Evolutionary conservation across 768 basidiomycete genomes (phyloP).

Genomic region (Pisolithus microcarpus): DNA sequence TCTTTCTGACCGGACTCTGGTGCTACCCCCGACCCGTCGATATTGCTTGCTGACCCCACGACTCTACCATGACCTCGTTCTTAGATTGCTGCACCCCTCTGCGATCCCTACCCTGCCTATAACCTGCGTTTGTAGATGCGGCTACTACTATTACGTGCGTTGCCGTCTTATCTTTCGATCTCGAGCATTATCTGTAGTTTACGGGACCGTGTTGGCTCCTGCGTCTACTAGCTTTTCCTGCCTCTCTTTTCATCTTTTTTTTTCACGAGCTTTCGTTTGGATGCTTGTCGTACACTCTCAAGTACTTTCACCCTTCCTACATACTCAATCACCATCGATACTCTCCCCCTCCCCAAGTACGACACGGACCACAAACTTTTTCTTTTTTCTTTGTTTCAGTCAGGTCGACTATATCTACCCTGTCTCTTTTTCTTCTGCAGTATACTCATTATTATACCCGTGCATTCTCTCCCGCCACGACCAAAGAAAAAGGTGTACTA

Average conservation of each 20-base stretch:
- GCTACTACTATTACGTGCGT: background rate
- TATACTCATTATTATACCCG: conserved; percentile 34
- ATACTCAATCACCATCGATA: conserved; percentile 30
- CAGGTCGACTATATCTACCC: background rate
- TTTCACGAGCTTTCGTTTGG: background rate
- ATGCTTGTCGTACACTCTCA: too few relatives aligned
- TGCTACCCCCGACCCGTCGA: background rate
- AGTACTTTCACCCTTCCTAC: background rate
- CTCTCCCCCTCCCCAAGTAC: background rate
- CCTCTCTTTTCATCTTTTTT: background rate
- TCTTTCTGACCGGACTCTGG: background rate
- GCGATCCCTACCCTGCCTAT: background rate
- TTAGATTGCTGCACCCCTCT: background rate
- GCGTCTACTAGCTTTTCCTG: background rate
- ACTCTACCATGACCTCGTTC: background rate
- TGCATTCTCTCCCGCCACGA: conserved; percentile 5
- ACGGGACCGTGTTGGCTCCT: conserved; percentile 28
- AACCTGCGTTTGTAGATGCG: background rate
- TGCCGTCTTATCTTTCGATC: conserved; percentile 18
- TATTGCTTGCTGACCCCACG: background rate
- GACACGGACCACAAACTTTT: background rate
- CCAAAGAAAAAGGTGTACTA: background rate
- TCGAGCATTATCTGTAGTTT: conserved; percentile 56
- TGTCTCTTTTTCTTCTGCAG: conserved; percentile 12
- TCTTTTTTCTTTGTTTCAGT: background rate